phyloP scores from a whole-genome alignment of 345 rosid species.

The Psidium guajava region DNA sequence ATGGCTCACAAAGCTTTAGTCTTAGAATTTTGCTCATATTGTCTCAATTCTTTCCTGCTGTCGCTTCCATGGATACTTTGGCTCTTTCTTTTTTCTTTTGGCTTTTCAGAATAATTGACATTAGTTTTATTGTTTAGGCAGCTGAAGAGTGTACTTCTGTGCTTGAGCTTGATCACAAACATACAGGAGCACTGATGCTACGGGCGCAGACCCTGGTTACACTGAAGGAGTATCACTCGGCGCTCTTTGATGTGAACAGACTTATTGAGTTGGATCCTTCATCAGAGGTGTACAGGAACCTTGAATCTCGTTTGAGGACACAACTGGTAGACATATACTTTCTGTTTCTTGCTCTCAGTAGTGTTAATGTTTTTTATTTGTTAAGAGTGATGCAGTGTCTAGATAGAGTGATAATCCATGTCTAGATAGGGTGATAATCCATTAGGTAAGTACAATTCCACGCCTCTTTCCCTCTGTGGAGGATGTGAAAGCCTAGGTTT shows the following conservation, averaged over 20 bases:
- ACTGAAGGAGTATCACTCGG: conserved; percentile 73
- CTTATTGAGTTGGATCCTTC: conserved; percentile 76
- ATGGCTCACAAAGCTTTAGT: background rate
- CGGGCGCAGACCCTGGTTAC: conserved; percentile 90
- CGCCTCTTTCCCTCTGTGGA: background rate
- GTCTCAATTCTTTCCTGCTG: background rate
- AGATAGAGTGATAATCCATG: background rate
- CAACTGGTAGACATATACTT: conserved; percentile 50
- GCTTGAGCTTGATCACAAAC: conserved; percentile 83
- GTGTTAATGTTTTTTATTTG: background rate
- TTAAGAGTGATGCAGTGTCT: background rate
- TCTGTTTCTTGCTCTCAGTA: background rate
- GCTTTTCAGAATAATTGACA: background rate
- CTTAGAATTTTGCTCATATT: background rate
- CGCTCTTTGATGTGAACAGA: conserved; percentile 80
- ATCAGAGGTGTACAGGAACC: conserved; percentile 73
- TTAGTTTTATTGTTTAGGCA: conserved; percentile 33
- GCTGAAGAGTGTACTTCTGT: conserved; percentile 89
- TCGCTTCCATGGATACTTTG: background rate
- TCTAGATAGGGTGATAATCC: background rate
- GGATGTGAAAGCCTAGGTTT: background rate
- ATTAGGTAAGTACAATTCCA: background rate
- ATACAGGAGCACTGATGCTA: conserved; percentile 86
- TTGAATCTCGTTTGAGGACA: conserved; percentile 75
- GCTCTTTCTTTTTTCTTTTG: background rate